Percentiles rank a stretch among this genome's conserved stretches.
Evolutionary conservation across 2,329 filamentous ascomycete genomes (phyloP).

Genomic region (Bretziella fagacearum): DNA sequence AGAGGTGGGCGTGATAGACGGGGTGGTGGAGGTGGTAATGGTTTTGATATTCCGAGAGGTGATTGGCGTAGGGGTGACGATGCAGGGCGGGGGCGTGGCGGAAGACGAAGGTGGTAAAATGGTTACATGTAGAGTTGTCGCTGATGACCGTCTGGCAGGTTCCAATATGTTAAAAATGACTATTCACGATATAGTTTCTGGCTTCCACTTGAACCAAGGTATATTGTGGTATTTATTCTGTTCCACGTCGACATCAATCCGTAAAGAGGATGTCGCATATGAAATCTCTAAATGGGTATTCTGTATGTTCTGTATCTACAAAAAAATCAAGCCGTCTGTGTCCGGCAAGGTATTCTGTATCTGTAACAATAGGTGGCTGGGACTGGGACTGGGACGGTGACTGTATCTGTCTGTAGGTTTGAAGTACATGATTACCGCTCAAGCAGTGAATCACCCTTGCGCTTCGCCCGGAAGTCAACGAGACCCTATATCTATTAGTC

Average conservation of each 20-base stretch:
- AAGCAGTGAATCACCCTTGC: constrained; percentile 64
- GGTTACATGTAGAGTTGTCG: constrained; percentile 21
- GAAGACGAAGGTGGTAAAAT: constrained; percentile 20
- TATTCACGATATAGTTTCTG: no score
- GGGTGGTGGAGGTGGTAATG: constrained; percentile 16
- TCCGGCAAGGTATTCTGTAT: neutral
- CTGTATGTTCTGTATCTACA: no score
- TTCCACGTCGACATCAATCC: no score
- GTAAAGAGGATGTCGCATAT: no score
- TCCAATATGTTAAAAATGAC: no score
- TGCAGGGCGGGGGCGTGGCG: constrained; percentile 14
- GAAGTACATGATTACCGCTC: constrained; percentile 48
- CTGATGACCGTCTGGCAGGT: constrained; percentile 23
- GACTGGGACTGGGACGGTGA: constrained; percentile 3
- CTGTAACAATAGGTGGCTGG: no score
- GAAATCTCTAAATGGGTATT: no score
- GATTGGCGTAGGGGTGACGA: constrained; percentile 20
- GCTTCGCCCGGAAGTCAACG: constrained; percentile 71
- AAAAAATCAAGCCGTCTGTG: no score
- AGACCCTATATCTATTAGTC: constrained; percentile 48
- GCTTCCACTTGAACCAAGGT: no score
- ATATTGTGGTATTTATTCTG: no score
- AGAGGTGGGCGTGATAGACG: constrained; percentile 6
- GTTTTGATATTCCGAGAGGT: constrained; percentile 18
- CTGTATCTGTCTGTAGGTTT: constrained; percentile 3